phyloP scores from a whole-genome alignment of 352 stramenopile species.

The Pythium aquatile region DNA sequence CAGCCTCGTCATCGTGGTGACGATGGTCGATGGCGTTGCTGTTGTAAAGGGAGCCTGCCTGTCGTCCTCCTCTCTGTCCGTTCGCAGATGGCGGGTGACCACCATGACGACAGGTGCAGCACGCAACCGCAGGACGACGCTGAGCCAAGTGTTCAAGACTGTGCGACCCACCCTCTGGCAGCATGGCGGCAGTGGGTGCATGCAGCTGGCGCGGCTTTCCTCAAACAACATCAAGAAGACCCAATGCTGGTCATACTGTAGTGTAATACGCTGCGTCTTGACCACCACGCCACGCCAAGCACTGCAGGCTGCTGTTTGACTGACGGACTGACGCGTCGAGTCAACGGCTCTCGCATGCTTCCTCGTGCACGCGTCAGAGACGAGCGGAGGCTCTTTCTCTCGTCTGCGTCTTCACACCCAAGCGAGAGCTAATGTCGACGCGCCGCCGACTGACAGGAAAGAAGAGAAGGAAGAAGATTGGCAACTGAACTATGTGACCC shows the following conservation, averaged over 20 bases:
- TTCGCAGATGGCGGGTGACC: background rate
- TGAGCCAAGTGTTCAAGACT: background rate
- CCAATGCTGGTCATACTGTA: background rate
- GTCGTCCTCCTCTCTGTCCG: background rate
- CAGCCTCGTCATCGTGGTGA: no score
- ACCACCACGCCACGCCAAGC: no score
- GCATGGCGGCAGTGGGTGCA: background rate
- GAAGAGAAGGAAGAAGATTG: background rate
- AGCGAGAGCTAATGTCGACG: background rate
- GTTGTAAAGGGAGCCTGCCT: background rate
- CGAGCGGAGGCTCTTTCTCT: background rate
- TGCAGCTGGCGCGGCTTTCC: background rate
- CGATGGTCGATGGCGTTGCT: background rate
- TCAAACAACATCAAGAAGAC: background rate
- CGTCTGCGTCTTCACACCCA: background rate
- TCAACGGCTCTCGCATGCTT: background rate
- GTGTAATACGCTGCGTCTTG: no score
- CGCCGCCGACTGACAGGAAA: background rate
- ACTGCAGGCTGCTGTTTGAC: no score
- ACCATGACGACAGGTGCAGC: background rate
- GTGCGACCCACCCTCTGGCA: background rate
- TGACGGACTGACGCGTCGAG: background rate
- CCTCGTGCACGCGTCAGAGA: background rate
- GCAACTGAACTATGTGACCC: background rate
- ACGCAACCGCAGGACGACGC: no score